A percentile compares a stretch with the other conserved stretches of the same genome.
Conservation (phyloP, 1,139 yeast genomes). For the Candida pseudoviswanathii region DNA sequence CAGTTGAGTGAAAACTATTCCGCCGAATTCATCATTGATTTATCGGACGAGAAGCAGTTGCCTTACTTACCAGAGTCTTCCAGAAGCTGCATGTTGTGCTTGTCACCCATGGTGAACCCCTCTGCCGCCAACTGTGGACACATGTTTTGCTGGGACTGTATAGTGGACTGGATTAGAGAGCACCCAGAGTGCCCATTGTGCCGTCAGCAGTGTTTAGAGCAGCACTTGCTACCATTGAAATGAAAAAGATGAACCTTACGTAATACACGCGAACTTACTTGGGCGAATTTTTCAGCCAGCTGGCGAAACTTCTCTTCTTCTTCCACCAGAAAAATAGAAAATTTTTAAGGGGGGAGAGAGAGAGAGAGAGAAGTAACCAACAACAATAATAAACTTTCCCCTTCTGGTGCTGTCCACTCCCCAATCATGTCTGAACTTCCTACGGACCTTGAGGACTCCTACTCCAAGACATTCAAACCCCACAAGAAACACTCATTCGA, state of each 20-base stretch:
- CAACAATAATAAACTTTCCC: not conserved
- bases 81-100: constrained; percentile 80
- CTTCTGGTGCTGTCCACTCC: not conserved
- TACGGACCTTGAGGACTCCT: constrained; percentile 16
- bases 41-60: constrained; percentile 57
- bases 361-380: not conserved
- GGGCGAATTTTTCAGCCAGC: no score
- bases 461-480: constrained; percentile 37
- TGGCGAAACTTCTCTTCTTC: not conserved
- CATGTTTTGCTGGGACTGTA: constrained; percentile 89
- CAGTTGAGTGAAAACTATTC: constrained; percentile 18
- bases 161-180: constrained; percentile 86
- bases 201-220: constrained; percentile 73
- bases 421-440: constrained; percentile 17
- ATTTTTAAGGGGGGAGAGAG: not conserved
- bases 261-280: not conserved
- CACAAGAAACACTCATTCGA: constrained; percentile 15
- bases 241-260: constrained; percentile 20
- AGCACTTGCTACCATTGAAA: constrained; percentile 69
- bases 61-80: constrained; percentile 74
- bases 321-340: not conserved
- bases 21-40: constrained; percentile 36
- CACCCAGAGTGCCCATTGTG: constrained; percentile 92
- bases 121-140: constrained; percentile 92
- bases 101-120: constrained; percentile 79